Percentiles rank a stretch among this genome's conserved stretches.
These are phyloP conservation scores for Urtica urens DNA, from an alignment of 306 rosid genomes.

Conservation along the genomic window DNA sequence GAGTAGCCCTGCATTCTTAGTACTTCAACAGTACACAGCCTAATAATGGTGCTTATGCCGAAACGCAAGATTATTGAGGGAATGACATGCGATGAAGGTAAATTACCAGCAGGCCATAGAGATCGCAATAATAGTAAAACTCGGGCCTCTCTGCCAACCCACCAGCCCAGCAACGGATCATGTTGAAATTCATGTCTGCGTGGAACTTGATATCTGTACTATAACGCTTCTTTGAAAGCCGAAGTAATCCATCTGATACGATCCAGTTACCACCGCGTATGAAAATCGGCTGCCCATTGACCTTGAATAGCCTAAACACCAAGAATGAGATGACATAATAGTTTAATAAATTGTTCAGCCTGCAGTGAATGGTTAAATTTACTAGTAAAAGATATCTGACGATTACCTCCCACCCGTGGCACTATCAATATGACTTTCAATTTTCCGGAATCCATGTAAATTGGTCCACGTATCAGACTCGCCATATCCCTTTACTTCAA, in stretches of 20 bases:
- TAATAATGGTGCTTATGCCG: background rate
- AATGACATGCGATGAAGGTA: conserved; percentile 10
- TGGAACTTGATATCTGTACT: conserved; percentile 79
- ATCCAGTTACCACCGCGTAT: conserved; percentile 96
- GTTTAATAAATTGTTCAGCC: background rate
- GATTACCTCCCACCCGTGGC: conserved; percentile 80
- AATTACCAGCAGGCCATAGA: conserved; percentile 81
- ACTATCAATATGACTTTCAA: conserved; percentile 67
- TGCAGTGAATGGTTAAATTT: background rate
- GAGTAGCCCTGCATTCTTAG: too few relatives aligned
- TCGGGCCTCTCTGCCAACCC: conserved; percentile 96
- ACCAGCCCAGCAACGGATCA: conserved; percentile 99
- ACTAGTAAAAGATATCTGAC: background rate
- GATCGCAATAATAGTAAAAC: conserved; percentile 80
- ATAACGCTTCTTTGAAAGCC: conserved; percentile 79
- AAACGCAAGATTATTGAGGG: background rate
- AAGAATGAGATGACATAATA: conserved; percentile 12
- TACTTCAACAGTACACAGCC: background rate
- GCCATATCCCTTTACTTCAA: conserved; percentile 70
- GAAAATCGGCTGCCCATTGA: conserved; percentile 81
- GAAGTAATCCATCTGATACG: conserved; percentile 87
- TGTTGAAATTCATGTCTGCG: conserved; percentile 92
- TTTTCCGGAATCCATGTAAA: conserved; percentile 81
- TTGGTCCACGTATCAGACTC: conserved; percentile 88
- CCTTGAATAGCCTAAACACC: conserved; percentile 67